Percentiles rank a stretch among this genome's conserved stretches.
phyloP scores from a whole-genome alignment of 2,329 filamentous ascomycete genomes.

The Akanthomyces uredinophilus region DNA sequence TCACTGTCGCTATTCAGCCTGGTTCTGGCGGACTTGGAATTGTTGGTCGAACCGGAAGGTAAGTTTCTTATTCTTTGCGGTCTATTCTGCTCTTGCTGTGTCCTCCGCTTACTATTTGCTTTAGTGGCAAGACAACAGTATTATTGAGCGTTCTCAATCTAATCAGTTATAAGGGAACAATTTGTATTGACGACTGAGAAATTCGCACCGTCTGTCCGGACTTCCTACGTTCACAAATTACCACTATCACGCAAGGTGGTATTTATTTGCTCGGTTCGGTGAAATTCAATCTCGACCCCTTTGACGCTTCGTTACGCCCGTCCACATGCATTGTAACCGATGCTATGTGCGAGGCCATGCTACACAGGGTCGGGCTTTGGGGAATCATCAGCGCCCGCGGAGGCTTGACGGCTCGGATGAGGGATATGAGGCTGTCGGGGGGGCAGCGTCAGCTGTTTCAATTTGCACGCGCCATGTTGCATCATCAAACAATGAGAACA shows the following conservation, averaged over 20 bases:
- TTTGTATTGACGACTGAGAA: constrained; percentile 4
- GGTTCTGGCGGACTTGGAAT: neutral
- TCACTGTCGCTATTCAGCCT: neutral
- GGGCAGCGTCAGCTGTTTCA: constrained; percentile 8
- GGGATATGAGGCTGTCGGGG: neutral
- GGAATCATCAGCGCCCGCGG: neutral
- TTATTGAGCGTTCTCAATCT: constrained; percentile 7
- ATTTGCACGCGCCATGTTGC: constrained; percentile 6
- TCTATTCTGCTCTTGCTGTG: too few species aligned
- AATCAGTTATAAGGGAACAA: neutral
- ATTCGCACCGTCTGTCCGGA: neutral
- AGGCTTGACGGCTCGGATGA: neutral
- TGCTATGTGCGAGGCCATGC: neutral
- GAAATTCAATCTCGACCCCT: constrained; percentile 2
- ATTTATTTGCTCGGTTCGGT: neutral
- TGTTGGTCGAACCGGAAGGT: constrained; percentile 9
- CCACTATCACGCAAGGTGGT: neutral
- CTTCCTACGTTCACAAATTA: neutral
- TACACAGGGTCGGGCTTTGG: constrained; percentile 7
- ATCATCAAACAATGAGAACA: neutral
- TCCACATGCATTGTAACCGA: neutral
- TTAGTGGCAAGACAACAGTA: constrained; percentile 7
- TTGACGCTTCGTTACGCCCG: neutral
- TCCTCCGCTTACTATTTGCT: neutral
- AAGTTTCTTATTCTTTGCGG: neutral